Evolutionary conservation across 352 stramenopile genomes (phyloP).

Genomic region (Salisapilia sapeloensis): DNA sequence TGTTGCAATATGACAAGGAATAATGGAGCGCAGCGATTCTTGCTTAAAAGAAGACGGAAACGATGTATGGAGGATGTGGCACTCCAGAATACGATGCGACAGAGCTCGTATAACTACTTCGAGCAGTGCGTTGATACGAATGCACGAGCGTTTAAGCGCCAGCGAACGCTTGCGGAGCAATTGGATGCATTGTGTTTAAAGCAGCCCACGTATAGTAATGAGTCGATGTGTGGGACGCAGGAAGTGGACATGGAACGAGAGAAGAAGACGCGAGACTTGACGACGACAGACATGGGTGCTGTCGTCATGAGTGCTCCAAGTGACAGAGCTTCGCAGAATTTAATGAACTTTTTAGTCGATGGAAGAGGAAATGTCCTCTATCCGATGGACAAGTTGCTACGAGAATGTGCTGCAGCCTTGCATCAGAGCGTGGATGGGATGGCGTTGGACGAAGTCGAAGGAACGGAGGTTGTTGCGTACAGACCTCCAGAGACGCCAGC

Average conservation of each 20-base stretch:
- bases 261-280: slow-evolving; percentile 4
- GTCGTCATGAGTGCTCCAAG: background rate
- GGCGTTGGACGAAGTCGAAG: slow-evolving; percentile 7
- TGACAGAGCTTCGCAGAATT: background rate
- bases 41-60: no score
- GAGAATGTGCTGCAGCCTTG: no score
- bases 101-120: slow-evolving; percentile 58
- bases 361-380: slow-evolving; percentile 1
- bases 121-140: slow-evolving; percentile 13
- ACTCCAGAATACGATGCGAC: slow-evolving; percentile 52
- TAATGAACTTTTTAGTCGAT: background rate
- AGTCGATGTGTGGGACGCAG: slow-evolving; percentile 5
- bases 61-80: no score
- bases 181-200: slow-evolving; percentile 34
- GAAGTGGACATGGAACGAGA: slow-evolving; percentile 10
- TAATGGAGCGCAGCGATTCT: no score
- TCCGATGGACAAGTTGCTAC: no score
- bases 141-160: slow-evolving; percentile 19
- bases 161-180: slow-evolving; percentile 43
- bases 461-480: slow-evolving; percentile 21
- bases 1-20: no score
- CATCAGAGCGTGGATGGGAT: no score
- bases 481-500: slow-evolving; percentile 1
- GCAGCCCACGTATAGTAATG: slow-evolving; percentile 7
- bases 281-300: slow-evolving; percentile 10